Evolutionary conservation across 1,139 yeast genomes (phyloP).

Genomic region (Yamadazyma sp.): DNA sequence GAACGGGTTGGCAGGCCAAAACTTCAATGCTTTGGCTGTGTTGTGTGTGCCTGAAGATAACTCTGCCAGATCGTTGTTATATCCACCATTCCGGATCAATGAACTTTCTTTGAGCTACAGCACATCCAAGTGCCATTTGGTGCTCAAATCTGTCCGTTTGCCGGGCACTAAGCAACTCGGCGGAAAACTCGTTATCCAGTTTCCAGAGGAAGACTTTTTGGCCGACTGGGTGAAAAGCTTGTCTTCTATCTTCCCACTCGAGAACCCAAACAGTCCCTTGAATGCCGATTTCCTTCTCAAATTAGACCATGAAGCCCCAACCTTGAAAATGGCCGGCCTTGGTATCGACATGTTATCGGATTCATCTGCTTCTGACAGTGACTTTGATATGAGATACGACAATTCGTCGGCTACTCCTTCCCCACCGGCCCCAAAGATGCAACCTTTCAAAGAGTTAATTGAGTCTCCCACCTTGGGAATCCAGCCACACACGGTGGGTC

Average conservation of each 20-base stretch:
- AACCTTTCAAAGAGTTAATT: conserved; percentile 23
- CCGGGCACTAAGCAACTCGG: conserved; percentile 12
- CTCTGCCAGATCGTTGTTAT: conserved; percentile 31
- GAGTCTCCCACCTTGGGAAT: conserved; percentile 20
- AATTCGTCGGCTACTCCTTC: conserved; percentile 9
- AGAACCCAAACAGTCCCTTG: conserved; percentile 24
- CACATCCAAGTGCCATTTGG: conserved; percentile 21
- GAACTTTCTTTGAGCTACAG: conserved; percentile 17
- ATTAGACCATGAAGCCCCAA: conserved; percentile 17
- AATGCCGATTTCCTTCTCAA: conserved; percentile 24
- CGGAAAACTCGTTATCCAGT: conserved; percentile 14
- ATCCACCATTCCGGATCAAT: conserved; percentile 41
- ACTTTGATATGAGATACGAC: conserved; percentile 1
- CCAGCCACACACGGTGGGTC: neutral
- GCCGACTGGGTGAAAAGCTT: conserved; percentile 30
- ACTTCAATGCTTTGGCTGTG: conserved; percentile 42
- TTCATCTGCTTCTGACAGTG: conserved; percentile 10
- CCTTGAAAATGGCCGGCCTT: conserved; percentile 29
- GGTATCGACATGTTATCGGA: conserved; percentile 35
- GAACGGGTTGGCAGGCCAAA: conserved; percentile 18
- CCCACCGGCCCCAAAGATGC: conserved; percentile 6
- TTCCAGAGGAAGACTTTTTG: conserved; percentile 21
- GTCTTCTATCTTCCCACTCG: conserved; percentile 32
- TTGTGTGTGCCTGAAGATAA: conserved; percentile 21
- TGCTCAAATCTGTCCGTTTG: conserved; percentile 29